These are phyloP conservation scores for Chytriomyces sp. DNA, from an alignment of 192 early-diverging fungal genomes.

Conservation along the genomic window DNA sequence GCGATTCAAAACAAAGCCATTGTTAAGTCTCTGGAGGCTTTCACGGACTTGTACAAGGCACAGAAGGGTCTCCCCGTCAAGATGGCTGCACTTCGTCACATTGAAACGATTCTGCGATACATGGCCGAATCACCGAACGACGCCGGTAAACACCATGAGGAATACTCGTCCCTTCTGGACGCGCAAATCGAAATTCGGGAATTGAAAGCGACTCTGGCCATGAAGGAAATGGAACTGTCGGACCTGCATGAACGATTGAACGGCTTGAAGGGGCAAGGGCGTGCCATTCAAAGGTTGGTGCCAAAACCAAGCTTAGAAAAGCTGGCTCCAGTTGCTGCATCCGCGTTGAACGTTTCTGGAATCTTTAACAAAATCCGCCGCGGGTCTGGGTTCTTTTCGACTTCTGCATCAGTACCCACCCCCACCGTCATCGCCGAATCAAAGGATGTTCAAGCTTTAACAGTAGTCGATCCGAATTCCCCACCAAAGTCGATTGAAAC, in stretches of 20 bases:
- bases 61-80: conserved; percentile 8
- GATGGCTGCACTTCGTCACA: conserved; percentile 5
- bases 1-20: too few species aligned
- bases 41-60: neutral
- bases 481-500: neutral
- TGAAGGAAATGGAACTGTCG: conserved; percentile 9
- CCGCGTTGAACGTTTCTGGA: neutral
- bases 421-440: neutral
- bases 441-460: neutral
- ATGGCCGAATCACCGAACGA: neutral
- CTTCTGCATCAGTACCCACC: neutral
- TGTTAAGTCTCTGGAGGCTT: too few species aligned
- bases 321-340: neutral
- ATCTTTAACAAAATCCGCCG: neutral
- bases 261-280: neutral
- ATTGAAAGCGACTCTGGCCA: neutral
- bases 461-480: neutral
- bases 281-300: neutral
- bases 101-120: neutral
- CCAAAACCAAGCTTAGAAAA: neutral
- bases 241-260: conserved; percentile 5
- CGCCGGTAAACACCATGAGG: neutral
- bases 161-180: conserved; percentile 18
- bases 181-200: conserved; percentile 23
- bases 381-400: neutral